A percentile compares a stretch with the other conserved stretches of the same genome.
phyloP scores from a whole-genome alignment of 495 filamentous ascomycete species.

The Neurospora tetrasperma region DNA sequence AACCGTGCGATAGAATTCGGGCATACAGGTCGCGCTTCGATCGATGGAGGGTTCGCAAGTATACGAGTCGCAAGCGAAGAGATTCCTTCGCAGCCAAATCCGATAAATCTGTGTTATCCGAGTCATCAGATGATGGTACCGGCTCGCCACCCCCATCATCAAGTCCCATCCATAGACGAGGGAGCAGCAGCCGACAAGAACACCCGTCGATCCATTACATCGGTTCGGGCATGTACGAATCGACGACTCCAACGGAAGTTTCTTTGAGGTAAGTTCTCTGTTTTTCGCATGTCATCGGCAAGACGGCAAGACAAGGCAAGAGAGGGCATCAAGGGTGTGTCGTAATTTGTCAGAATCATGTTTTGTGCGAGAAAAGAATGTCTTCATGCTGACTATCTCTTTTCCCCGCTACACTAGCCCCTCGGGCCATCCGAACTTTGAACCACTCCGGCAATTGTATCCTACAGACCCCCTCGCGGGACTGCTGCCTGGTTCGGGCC shows the following conservation, averaged over 20 bases:
- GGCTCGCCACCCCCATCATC: neutral
- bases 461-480: neutral
- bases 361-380: neutral
- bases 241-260: neutral
- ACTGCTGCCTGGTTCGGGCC: neutral
- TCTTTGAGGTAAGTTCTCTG: neutral
- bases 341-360: neutral
- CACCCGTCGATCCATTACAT: neutral
- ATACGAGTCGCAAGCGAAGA: slow-evolving; percentile 27
- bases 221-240: neutral
- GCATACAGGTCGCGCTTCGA: slow-evolving; percentile 37
- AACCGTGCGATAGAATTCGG: slow-evolving; percentile 17
- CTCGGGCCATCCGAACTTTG: neutral
- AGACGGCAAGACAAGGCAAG: neutral
- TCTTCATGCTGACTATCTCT: neutral
- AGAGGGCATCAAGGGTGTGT: neutral
- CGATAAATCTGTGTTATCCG: neutral
- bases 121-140: slow-evolving; percentile 4
- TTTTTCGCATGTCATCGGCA: neutral
- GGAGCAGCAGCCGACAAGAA: neutral
- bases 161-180: neutral
- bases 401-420: neutral
- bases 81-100: slow-evolving; percentile 2
- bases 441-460: neutral
- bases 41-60: slow-evolving; percentile 36